phyloP scores from a whole-genome alignment of 139 green algal genomes.

The Closterium sp. region DNA sequence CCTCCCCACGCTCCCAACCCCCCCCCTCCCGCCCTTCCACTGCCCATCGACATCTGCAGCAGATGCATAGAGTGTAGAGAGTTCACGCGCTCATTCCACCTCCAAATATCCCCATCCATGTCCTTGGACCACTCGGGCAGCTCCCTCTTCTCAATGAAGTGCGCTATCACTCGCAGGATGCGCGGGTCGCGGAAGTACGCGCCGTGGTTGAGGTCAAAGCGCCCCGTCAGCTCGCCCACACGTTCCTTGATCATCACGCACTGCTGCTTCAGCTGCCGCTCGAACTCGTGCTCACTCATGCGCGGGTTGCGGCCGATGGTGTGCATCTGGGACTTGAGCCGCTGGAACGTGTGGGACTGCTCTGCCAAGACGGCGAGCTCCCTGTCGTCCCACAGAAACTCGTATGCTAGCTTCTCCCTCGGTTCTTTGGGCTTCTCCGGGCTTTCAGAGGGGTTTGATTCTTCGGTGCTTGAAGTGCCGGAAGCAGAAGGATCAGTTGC shows the following conservation, averaged over 20 bases:
- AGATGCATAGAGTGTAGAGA: neutral
- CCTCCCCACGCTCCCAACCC: too few relatives aligned
- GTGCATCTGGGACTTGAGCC: neutral
- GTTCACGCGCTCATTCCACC: neutral
- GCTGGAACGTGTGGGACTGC: neutral
- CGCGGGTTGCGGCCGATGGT: slow-evolving; percentile 6
- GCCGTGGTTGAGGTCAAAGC: slow-evolving; percentile 10
- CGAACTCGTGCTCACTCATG: neutral
- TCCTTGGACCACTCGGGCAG: neutral
- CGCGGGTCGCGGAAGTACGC: slow-evolving; percentile 23
- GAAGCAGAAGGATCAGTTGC: too few relatives aligned
- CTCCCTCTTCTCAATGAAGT: slow-evolving; percentile 15
- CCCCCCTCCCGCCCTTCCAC: too few relatives aligned
- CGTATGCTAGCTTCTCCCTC: neutral
- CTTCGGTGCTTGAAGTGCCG: neutral
- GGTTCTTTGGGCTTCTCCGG: neutral
- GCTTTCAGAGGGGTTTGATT: too few relatives aligned
- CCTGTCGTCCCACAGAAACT: slow-evolving; percentile 1
- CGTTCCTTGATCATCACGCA: slow-evolving; percentile 25
- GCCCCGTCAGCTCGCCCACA: neutral
- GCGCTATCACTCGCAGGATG: neutral
- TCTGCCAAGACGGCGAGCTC: neutral
- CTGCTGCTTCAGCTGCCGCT: slow-evolving; percentile 13
- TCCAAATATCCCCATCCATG: neutral
- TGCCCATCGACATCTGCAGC: neutral